Base-by-base conservation (phyloP, 768 basidiomycete genomes). In the Amanita brunnescens region DNA sequence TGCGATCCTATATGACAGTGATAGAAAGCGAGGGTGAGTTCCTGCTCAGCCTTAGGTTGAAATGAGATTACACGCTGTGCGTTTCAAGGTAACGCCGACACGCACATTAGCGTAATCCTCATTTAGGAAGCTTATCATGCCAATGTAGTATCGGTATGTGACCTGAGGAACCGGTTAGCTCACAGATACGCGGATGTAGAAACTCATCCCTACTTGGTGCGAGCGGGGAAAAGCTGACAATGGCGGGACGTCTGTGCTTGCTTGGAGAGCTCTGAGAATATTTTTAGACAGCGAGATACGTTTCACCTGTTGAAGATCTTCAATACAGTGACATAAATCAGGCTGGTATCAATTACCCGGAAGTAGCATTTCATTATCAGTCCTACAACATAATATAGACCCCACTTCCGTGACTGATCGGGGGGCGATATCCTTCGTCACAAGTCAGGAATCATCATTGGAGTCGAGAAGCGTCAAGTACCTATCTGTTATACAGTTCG, bases 291-390 rank as follows among this genome's bases (percentile, higher is more conserved):
- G 72, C 1, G 91, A 89, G 64, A 96, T 94, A 51, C 87, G 79
- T 67, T 90, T 89, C 45, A 97, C 81, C 94, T 95, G 47, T 16
- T 29, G 37, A 35, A 49, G 43, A 41, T 42, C 39, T 32, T 20
- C 1, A 34, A 21, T 47, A 49, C 33, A 41, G 35, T 21, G 55
- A 48, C 24, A 30, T 34, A 21, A 43, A 21, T 14, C 29, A n/a
- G 26, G 43, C 16, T 41, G 6, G 49, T 38, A 74, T 32, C 16
- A 18, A 85, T 64, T 67, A 82, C 94, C 58, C 85, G 83, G 75
- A 98, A 97, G 70, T 98, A 98, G 43, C 83, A 87, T 66, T 98
- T 98, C 65, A 99, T 70, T 50, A 93, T 84, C 45, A 95, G 72
- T 13, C 86, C 87, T 0, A 94, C 93, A 12, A 96, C 80, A 59